Base-by-base conservation (phyloP, 2,329 filamentous ascomycete genomes). In the Herpotrichia juniperi region DNA sequence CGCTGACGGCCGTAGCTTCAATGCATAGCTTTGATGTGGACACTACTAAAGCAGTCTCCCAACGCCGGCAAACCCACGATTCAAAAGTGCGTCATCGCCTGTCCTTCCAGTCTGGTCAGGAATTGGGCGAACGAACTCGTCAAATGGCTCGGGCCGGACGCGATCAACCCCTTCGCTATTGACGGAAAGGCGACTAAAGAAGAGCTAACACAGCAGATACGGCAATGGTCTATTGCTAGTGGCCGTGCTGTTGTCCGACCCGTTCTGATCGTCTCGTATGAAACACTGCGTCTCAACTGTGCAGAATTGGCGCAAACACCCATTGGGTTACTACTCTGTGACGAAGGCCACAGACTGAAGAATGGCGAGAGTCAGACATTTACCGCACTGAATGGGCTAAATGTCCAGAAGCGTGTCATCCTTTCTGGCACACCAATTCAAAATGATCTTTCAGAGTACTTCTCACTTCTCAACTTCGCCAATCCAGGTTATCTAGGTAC, bases 381-480 rank as follows among this genome's bases (percentile, higher is more conserved):
- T 70, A 93, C 84, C 22, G 93, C 94, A 0, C 79, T 99, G 44
- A 97, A 96, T 66, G 89, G 85, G 54, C 80, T 99, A 14, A 96
- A 97, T 65, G 94, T 99, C 24, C 89, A 89, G 35, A 86, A 93
- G 51, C 87, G 94, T 22, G 93, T 99, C 39, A 99, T 99, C 61
- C 80, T 99, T 14, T 97, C 94, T 0, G 94, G 94, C 53, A 99
- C 94, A 1, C 94, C 94, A 0, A 99, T 99, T 52, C 94, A 99
- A 67, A 99, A 99, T 66, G 94, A 99, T 70, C 77, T 99, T n/a
- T 96, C 93, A 0, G 94, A 99, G 70, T 99, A 99, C 74, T 99
- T 97, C 66, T 87, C 94, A 2, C 82, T 99, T 9, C 89, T 97
- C 53, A 96, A 93, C 72, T 99, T 99, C 67, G 94, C 94, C 24